Percentiles rank a stretch among this genome's conserved stretches.
Evolutionary conservation across 2,329 filamentous ascomycete genomes (phyloP).

Genomic region (Talaromyces sp.): DNA sequence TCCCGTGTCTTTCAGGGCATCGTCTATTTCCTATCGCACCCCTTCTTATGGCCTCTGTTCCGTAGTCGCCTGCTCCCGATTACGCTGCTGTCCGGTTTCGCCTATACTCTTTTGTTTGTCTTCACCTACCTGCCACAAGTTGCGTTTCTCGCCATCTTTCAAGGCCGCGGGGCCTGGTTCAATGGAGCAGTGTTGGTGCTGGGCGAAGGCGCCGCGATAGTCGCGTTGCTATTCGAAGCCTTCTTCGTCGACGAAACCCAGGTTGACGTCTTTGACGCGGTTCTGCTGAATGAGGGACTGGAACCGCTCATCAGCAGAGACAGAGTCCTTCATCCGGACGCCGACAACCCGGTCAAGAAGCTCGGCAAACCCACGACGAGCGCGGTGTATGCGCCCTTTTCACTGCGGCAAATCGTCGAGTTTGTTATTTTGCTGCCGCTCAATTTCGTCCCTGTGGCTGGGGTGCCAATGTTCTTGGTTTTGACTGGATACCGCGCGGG

Average conservation of each 20-base stretch:
- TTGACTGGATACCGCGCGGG: constrained; percentile 83
- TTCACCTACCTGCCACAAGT: constrained; percentile 87
- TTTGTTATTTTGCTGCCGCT: constrained; percentile 73
- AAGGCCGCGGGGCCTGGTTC: constrained; percentile 79
- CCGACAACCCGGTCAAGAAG: constrained; percentile 67
- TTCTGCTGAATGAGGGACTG: constrained; percentile 68
- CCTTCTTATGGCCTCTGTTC: constrained; percentile 77
- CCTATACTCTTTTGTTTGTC: constrained; percentile 79
- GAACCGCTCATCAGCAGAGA: constrained; percentile 62
- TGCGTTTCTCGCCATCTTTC: constrained; percentile 82
- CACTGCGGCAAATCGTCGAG: constrained; percentile 81
- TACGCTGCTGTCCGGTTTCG: constrained; percentile 71
- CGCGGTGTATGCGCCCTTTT: constrained; percentile 82
- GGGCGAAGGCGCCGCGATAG: constrained; percentile 56
- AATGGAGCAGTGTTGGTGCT: constrained; percentile 82
- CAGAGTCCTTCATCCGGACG: constrained; percentile 60
- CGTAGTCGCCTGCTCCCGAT: constrained; percentile 71
- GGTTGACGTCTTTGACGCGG: constrained; percentile 80
- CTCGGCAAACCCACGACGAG: constrained; percentile 74
- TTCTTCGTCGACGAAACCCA: constrained; percentile 75
- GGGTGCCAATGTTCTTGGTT: constrained; percentile 78
- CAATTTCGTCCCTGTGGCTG: constrained; percentile 79
- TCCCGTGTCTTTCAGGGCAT: constrained; percentile 57
- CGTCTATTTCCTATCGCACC: constrained; percentile 71
- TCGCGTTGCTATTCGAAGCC: constrained; percentile 65